Evolutionary conservation across 768 basidiomycete species (phyloP).

Genomic region (Agrocybe praecox): DNA sequence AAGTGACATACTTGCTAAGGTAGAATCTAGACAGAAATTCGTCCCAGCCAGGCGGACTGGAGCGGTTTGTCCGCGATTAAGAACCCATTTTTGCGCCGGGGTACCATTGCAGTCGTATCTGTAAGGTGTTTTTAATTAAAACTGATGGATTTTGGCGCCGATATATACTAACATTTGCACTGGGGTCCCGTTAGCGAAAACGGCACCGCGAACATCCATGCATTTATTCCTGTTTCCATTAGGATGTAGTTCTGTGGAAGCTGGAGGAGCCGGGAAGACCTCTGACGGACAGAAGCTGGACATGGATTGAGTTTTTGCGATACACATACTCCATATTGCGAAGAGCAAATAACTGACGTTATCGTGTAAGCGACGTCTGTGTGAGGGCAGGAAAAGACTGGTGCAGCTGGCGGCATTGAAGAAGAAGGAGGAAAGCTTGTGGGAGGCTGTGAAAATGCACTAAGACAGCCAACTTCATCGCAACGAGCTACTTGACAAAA

Average conservation of each 20-base stretch:
- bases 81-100: slow-evolving; percentile 24
- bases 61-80: slow-evolving; percentile 13
- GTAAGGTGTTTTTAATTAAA: background rate
- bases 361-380: slow-evolving; percentile 21
- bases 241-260: slow-evolving; percentile 23
- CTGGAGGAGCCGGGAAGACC: slow-evolving; percentile 11
- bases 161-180: slow-evolving; percentile 25
- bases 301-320: background rate
- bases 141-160: background rate
- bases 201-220: slow-evolving; percentile 27
- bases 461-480: slow-evolving; percentile 20
- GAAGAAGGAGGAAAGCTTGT: slow-evolving; percentile 24
- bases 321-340: background rate
- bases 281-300: slow-evolving; percentile 14
- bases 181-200: slow-evolving; percentile 23
- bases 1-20: background rate
- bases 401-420: slow-evolving; percentile 16
- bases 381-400: slow-evolving; percentile 21
- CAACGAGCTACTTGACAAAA: slow-evolving; percentile 22
- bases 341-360: slow-evolving; percentile 23
- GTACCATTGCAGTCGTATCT: slow-evolving; percentile 31
- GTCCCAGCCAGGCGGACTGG: slow-evolving; percentile 18
- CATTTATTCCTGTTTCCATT: slow-evolving; percentile 21
- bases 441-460: slow-evolving; percentile 19
- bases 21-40: slow-evolving; percentile 26